These are phyloP conservation scores for Limnomonas spitsbergensis DNA, from an alignment of 139 green algal species.

Conservation along the genomic window DNA sequence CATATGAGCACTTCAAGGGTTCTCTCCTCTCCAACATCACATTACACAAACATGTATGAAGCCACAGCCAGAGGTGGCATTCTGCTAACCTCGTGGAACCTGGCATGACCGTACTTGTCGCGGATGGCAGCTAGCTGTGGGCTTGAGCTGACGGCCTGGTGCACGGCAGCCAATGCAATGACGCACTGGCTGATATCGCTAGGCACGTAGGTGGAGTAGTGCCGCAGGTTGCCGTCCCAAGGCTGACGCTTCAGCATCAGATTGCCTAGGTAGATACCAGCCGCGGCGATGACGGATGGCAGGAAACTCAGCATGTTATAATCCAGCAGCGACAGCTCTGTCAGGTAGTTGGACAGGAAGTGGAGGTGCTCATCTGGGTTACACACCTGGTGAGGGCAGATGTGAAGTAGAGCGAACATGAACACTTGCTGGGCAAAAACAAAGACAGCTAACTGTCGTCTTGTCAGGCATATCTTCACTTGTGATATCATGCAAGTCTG, in stretches of 20 bases:
- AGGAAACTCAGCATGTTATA: slow-evolving; percentile 75
- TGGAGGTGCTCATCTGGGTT: slow-evolving; percentile 51
- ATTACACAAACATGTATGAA: slow-evolving; percentile 11
- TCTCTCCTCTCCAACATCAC: too few species aligned
- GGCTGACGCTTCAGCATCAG: slow-evolving; percentile 44
- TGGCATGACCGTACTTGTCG: slow-evolving; percentile 28
- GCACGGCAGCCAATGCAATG: slow-evolving; percentile 28
- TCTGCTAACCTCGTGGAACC: slow-evolving; percentile 22
- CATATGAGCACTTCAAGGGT: too few species aligned
- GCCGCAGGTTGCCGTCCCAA: slow-evolving; percentile 40
- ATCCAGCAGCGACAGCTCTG: slow-evolving; percentile 87
- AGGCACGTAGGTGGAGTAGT: slow-evolving; percentile 33
- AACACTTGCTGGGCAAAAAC: too few species aligned
- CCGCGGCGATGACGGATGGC: slow-evolving; percentile 72
- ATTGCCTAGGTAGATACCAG: slow-evolving; percentile 71
- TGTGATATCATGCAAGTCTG: too few species aligned
- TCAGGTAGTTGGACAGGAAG: slow-evolving; percentile 81
- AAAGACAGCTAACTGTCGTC: too few species aligned
- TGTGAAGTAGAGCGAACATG: too few species aligned
- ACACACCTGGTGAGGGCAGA: slow-evolving; percentile 30
- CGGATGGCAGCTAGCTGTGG: slow-evolving; percentile 22
- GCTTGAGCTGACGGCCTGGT: not conserved
- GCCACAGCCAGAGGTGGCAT: not conserved
- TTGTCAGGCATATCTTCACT: too few species aligned
- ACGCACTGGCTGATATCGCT: slow-evolving; percentile 31